Evolutionary conservation across 2,329 filamentous ascomycete species (phyloP), one percentile per base, ranked within the genome.

Genomic region (Bisporella sp.): DNA sequence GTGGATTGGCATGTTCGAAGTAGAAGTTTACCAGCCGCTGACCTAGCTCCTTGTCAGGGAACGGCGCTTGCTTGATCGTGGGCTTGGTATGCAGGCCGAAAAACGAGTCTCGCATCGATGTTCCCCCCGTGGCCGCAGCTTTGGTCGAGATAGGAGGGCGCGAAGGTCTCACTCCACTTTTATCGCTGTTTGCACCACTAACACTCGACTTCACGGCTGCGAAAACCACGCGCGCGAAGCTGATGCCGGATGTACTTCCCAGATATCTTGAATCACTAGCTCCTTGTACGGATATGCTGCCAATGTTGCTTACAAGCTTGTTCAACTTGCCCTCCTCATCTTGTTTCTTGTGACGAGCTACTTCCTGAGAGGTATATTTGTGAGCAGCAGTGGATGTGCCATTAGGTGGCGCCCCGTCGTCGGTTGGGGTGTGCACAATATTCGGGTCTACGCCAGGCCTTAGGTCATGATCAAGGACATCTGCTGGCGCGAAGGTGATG

Each of bases 1-100:
- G 92, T 4, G 92, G 91, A 65, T 97, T 97, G 1, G 92, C 89
- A 66, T 96, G 88, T 69, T 96, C 89, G 67, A 97, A 97, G 67
- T 96, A 97, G 37, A 96, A 77, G 49, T 83, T 80, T 37, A 89
- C 84, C 13, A 97, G 76, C 53, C 82, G 79, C 49, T 79, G 69
- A 1, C 84, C 92, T 3, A 96, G 73, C 32, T 87, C 81, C 56
- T 79, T 82, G 55, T 87, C 82, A 0, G 93, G 93, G 60, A 97
- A 96, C 1, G 82, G 77, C 1, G 91, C 91, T 42, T 87, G 87
- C 54, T 87, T 84, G 64, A 96, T 93, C 12, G 84, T 89, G 1
- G 91, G 89, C 60, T 87, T 91, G 2, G 89, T 95, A 60, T 96
- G 90, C 42, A 97, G 73, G n/a, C 92, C 92, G 64, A 97, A 97